Percentiles rank a stretch among this genome's conserved stretches.
Evolutionary conservation across 1,284 basidiomycete genomes (phyloP).

Genomic region (Malassezia cuniculi): DNA sequence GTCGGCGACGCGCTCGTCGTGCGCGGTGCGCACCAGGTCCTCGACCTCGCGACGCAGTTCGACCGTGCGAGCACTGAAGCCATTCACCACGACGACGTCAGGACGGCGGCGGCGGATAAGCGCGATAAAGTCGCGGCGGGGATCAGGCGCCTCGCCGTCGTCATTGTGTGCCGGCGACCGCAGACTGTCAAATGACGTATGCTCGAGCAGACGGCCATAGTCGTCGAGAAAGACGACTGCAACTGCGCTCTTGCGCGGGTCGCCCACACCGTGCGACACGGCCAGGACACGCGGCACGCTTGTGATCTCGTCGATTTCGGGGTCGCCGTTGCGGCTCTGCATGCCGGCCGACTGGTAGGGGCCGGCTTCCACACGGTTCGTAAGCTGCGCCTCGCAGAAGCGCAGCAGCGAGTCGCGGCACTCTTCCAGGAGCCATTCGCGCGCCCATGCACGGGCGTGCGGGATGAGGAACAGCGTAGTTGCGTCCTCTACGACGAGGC

Average conservation of each 20-base stretch:
- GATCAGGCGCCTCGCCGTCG: constrained; percentile 50
- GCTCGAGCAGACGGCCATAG: constrained; percentile 73
- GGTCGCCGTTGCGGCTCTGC: constrained; percentile 25
- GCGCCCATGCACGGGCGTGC: constrained; percentile 68
- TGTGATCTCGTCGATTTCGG: constrained; percentile 51
- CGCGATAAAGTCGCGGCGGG: constrained; percentile 57
- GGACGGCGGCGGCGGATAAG: constrained; percentile 69
- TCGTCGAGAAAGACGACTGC: constrained; percentile 74
- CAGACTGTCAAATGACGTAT: constrained; percentile 66
- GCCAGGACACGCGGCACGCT: constrained; percentile 76
- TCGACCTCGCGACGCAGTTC: constrained; percentile 53
- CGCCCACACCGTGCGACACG: constrained; percentile 86
- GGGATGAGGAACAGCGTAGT: constrained; percentile 70
- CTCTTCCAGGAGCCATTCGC: constrained; percentile 78
- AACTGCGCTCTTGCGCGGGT: constrained; percentile 78
- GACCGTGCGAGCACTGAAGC: constrained; percentile 57
- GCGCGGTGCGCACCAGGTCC: constrained; percentile 54
- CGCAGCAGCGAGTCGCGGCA: constrained; percentile 57
- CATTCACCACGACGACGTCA: constrained; percentile 77
- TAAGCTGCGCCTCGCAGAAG: constrained; percentile 26
- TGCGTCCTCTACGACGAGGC: constrained; percentile 63
- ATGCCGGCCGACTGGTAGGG: constrained; percentile 54
- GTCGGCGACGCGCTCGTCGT: constrained; percentile 43
- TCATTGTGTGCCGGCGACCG: constrained; percentile 19
- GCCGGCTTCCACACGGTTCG: constrained; percentile 50